Percentiles rank a stretch among this genome's conserved stretches.
phyloP scores from a whole-genome alignment of 2,329 filamentous ascomycete species.

The Sclerotinia spermophila region DNA sequence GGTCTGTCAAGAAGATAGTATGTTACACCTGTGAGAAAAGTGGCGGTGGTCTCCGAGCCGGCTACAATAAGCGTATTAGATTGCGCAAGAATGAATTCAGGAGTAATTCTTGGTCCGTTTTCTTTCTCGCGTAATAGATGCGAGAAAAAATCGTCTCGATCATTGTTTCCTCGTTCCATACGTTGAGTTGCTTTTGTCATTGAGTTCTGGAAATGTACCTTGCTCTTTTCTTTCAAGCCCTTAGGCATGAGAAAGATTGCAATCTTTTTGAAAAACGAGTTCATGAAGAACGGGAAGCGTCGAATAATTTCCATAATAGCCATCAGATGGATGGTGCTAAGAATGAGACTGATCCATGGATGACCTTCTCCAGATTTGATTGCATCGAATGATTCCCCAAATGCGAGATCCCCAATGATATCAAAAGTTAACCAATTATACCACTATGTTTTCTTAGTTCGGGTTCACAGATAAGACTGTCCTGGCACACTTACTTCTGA shows the following conservation, averaged over 20 bases:
- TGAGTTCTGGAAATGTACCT: conserved; percentile 1
- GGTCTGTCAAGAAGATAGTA: conserved; percentile 13
- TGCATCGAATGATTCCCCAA: conserved; percentile 23
- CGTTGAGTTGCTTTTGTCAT: conserved; percentile 14
- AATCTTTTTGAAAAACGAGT: not conserved
- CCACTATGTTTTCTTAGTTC: conserved; percentile 19
- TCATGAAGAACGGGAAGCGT: conserved; percentile 2
- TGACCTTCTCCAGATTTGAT: conserved; percentile 16
- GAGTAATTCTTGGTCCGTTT: conserved; percentile 16
- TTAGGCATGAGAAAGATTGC: not conserved
- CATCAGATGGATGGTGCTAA: conserved; percentile 6
- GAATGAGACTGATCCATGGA: conserved; percentile 14
- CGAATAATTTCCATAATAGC: conserved; percentile 1
- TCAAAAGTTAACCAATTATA: conserved; percentile 25
- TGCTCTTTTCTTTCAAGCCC: conserved; percentile 7
- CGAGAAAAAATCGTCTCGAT: conserved; percentile 19
- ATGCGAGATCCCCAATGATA: conserved; percentile 26
- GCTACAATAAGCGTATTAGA: conserved; percentile 14
- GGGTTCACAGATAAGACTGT: not conserved
- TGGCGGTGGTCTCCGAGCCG: conserved; percentile 14
- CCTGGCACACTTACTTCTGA: not conserved
- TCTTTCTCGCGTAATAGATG: conserved; percentile 10
- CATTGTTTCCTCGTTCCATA: conserved; percentile 9
- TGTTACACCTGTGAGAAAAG: conserved; percentile 1
- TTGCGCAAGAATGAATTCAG: conserved; percentile 4